These are phyloP conservation scores for Zymoseptoria pseudotritici DNA, from an alignment of 2,329 filamentous ascomycete species.

Conservation along the genomic window DNA sequence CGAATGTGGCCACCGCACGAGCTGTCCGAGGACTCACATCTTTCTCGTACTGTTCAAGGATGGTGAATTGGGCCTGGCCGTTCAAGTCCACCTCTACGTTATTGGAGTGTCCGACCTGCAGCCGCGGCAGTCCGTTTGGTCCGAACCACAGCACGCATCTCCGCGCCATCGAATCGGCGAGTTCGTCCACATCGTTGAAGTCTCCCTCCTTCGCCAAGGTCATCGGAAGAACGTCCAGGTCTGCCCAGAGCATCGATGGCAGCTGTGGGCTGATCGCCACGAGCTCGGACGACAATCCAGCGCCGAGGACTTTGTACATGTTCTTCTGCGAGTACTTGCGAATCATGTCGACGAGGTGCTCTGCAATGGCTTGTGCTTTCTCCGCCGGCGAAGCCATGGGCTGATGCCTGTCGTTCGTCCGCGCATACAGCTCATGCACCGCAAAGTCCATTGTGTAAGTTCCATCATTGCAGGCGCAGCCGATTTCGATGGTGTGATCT, in stretches of 20 bases:
- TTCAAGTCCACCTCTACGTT: slow-evolving; percentile 63
- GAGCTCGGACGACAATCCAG: slow-evolving; percentile 58
- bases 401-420: slow-evolving; percentile 3
- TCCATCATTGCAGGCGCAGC: slow-evolving; percentile 64
- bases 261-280: slow-evolving; percentile 56
- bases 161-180: slow-evolving; percentile 72
- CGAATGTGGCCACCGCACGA: slow-evolving; percentile 57
- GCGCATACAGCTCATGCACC: slow-evolving; percentile 47
- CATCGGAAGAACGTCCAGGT: slow-evolving; percentile 68
- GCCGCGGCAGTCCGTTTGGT: slow-evolving; percentile 60
- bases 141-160: slow-evolving; percentile 74
- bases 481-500: slow-evolving; percentile 41
- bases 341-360: slow-evolving; percentile 53
- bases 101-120: slow-evolving; percentile 59
- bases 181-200: slow-evolving; percentile 54
- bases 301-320: slow-evolving; percentile 66
- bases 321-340: slow-evolving; percentile 56
- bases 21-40: slow-evolving; percentile 59
- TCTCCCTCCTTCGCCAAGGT: slow-evolving; percentile 48
- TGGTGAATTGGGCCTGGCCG: slow-evolving; percentile 55
- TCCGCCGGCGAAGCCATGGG: slow-evolving; percentile 2
- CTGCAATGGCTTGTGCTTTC: slow-evolving; percentile 19
- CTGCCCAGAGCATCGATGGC: slow-evolving; percentile 65
- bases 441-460: slow-evolving; percentile 69
- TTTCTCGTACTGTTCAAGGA: slow-evolving; percentile 50